Evolutionary conservation across 2,329 filamentous ascomycete species (phyloP).

Genomic region (Keithomyces neogunnii): DNA sequence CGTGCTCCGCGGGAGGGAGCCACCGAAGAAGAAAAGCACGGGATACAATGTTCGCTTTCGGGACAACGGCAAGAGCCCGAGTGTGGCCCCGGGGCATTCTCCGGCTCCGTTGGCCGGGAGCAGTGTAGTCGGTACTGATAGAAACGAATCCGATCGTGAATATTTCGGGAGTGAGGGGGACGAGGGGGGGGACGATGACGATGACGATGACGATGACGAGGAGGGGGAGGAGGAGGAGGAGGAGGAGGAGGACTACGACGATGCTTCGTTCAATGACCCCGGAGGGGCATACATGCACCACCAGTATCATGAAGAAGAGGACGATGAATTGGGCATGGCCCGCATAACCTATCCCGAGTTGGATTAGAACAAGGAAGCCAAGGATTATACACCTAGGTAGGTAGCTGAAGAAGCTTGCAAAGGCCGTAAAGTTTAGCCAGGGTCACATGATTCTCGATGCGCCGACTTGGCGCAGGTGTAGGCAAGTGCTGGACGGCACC

Average conservation of each 20-base stretch:
- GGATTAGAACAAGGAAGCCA: conserved; percentile 5
- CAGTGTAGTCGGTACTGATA: conserved; percentile 7
- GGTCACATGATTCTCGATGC: background rate
- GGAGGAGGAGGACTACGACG: conserved; percentile 17
- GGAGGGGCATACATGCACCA: background rate
- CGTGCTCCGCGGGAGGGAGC: conserved; percentile 23
- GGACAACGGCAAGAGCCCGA: conserved; percentile 13
- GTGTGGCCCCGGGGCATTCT: conserved; percentile 10
- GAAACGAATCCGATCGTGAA: conserved; percentile 10
- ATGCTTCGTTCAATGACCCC: conserved; percentile 14
- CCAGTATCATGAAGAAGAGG: conserved; percentile 7
- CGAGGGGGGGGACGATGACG: conserved; percentile 12
- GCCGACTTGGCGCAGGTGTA: background rate
- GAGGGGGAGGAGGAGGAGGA: conserved; percentile 19
- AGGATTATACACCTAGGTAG: background rate
- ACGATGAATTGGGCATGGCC: conserved; percentile 8
- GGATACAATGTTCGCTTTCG: conserved; percentile 25
- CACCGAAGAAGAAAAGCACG: conserved; percentile 26
- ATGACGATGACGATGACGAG: conserved; percentile 16
- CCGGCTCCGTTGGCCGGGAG: conserved; percentile 3
- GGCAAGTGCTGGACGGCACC: background rate
- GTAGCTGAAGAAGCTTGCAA: too few relatives aligned
- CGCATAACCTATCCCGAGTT: conserved; percentile 10
- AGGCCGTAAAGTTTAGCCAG: too few relatives aligned
- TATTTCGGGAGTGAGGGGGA: conserved; percentile 14